Base-by-base conservation (phyloP, 345 rosid species). In the Jatropha curcas region DNA sequence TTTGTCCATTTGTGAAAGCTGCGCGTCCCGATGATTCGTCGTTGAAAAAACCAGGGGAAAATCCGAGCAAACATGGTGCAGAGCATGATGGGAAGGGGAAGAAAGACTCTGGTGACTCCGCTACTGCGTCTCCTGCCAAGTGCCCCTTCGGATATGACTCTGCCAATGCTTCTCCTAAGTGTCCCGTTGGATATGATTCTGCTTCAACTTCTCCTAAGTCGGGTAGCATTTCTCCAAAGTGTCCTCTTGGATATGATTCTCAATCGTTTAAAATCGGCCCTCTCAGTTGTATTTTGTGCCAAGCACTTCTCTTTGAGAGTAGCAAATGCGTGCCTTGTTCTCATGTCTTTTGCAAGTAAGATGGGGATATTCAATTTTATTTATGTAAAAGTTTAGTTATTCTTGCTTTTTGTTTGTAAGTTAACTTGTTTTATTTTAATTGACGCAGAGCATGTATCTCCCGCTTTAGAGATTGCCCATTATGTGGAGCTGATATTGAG, bases 401-500 rank as follows among this genome's bases (percentile, higher is more conserved):
- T 73, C 65, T 71, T 77, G 56, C 57, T 52, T 20, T 73, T 48
- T 12, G 60, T 48, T 68, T 37, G 39, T 0, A 41, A 41, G 14
- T 53, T 60, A 46, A 50, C 39, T 30, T 37, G 43, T 48, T 41
- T 65, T 2, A 14, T 57, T 59, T 12, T 24, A 37, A 6, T 45
- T 68, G 59, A 1, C 65, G 52, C 70, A 94, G 98, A 73, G 88
- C 72, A 7, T 96, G 99, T 59, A 63, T 96, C 41, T 61, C 87
- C 27, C 91, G 94, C 56, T 91, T 93, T 76, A 89, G 84, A 76
- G 99, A 96, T 79, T 93, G 99, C 43, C 99, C 98, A 4, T 68
- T 96, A 25, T 96, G 99, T 39, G 99, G 99, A 65, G 93, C 98
- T 86, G 98, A 96, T 76, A 89, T 95, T 9, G 96, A 90, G 78